These are phyloP conservation scores for Aciculoconidium aculeatum DNA, from an alignment of 805 yeast species.

Conservation along the genomic window DNA sequence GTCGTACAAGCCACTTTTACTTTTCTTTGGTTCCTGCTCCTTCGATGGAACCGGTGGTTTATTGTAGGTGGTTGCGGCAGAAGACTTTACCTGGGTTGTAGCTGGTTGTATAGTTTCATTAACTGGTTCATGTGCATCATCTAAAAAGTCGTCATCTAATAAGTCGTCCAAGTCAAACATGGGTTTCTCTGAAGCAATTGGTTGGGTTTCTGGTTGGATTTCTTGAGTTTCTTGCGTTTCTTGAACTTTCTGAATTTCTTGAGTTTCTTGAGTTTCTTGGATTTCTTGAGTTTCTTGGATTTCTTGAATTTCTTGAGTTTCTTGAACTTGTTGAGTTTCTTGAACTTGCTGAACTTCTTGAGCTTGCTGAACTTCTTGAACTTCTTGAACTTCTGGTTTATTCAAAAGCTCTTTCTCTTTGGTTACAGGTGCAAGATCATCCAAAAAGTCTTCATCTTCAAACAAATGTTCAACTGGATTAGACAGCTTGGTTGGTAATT, in stretches of 20 bases:
- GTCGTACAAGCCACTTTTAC: constrained; percentile 72
- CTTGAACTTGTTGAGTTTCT: constrained; percentile 1
- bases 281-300: too few species aligned
- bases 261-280: too few species aligned
- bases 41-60: not conserved
- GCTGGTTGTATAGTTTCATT: constrained; percentile 11
- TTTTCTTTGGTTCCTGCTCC: constrained; percentile 29
- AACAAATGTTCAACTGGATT: constrained; percentile 8
- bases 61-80: constrained; percentile 1
- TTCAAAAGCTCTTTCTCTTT: too few species aligned
- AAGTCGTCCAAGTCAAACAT: constrained; percentile 27
- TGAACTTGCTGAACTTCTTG: not conserved
- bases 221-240: too few species aligned
- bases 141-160: constrained; percentile 33
- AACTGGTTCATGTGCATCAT: constrained; percentile 24
- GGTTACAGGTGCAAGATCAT: constrained; percentile 9
- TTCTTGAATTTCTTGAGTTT: too few species aligned
- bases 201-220: too few species aligned
- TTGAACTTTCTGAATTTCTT: too few species aligned
- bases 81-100: not conserved
- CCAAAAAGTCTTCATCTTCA: constrained; percentile 16
- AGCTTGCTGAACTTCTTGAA: constrained; percentile 1
- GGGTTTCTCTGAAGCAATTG: too few species aligned
- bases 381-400: too few species aligned
- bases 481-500: not conserved